Percentiles rank a stretch among this genome's conserved stretches.
These are phyloP conservation scores for Calophaca sinica DNA, from an alignment of 306 rosid species.

Conservation along the genomic window DNA sequence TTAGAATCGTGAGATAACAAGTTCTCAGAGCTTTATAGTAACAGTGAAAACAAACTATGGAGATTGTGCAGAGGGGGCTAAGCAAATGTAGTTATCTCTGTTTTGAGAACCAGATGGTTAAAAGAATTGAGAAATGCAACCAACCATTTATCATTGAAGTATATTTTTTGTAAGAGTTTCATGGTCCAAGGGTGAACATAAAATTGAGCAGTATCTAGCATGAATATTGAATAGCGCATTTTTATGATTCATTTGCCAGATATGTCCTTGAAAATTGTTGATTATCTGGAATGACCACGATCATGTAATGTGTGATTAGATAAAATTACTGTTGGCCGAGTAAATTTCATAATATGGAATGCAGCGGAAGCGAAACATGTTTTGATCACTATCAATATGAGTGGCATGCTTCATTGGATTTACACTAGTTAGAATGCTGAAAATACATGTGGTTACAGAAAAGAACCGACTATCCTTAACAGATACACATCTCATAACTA, in stretches of 20 bases:
- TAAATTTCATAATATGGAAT: not conserved
- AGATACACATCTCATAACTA: conserved; percentile 15
- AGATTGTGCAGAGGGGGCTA: conserved; percentile 3
- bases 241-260: not conserved
- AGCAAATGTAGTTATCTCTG: not conserved
- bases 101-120: conserved; percentile 7
- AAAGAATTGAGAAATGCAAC: conserved; percentile 9
- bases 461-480: conserved; percentile 21
- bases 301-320: not conserved
- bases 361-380: not conserved
- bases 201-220: not conserved
- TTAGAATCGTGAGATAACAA: not conserved
- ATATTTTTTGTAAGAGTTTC: conserved; percentile 9
- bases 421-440: conserved; percentile 15
- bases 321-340: not conserved
- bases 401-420: not conserved
- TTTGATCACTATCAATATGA: conserved; percentile 5
- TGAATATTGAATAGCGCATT: not conserved
- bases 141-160: not conserved
- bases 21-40: not conserved
- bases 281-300: not conserved
- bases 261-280: not conserved
- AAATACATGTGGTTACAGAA: not conserved
- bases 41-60: not conserved
- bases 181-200: not conserved